These are phyloP conservation scores for Aspergillus panamensis DNA, from an alignment of 495 filamentous ascomycete genomes.

Conservation along the genomic window DNA sequence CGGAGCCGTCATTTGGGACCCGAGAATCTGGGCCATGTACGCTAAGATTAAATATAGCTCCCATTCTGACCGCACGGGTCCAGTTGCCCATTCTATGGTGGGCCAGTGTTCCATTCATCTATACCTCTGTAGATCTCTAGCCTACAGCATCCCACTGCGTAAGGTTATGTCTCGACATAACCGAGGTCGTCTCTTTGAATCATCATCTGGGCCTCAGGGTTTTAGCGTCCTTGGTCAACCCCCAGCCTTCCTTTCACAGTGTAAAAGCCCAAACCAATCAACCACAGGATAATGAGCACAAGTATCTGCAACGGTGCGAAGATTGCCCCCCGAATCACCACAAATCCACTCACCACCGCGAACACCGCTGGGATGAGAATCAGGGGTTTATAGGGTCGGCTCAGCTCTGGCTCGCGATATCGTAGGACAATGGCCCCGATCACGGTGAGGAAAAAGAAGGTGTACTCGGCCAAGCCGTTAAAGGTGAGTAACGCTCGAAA, in stretches of 20 bases:
- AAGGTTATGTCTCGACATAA: too few relatives aligned
- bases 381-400: conserved; percentile 20
- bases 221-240: neutral
- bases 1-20: too few relatives aligned
- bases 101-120: too few relatives aligned
- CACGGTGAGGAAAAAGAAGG: conserved; percentile 23
- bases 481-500: conserved; percentile 24
- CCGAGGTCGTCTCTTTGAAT: too few relatives aligned
- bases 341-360: conserved; percentile 21
- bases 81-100: neutral
- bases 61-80: neutral
- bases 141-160: too few relatives aligned
- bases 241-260: neutral
- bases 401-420: conserved; percentile 16
- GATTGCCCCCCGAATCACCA: conserved; percentile 15
- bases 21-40: neutral
- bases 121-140: neutral
- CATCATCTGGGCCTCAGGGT: too few relatives aligned
- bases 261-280: conserved; percentile 14
- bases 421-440: conserved; percentile 19
- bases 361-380: conserved; percentile 16
- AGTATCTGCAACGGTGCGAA: conserved; percentile 19
- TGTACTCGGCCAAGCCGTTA: conserved; percentile 22
- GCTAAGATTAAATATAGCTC: neutral
- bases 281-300: conserved; percentile 18